Conservation (phyloP, 169 alveolate species). For the Eimeria praecox region DNA sequence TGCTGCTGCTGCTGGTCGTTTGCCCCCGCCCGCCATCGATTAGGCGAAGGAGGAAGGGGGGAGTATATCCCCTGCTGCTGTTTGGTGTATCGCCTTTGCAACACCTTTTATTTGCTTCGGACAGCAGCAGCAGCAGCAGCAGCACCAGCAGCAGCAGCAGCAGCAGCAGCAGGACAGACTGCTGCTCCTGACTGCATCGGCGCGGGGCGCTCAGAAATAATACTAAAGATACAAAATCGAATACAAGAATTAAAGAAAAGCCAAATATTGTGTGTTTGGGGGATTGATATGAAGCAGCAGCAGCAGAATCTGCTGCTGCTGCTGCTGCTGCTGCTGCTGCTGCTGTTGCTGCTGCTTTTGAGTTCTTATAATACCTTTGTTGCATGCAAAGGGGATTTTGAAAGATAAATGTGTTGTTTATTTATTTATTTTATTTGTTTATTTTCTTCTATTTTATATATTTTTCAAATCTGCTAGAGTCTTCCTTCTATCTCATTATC, state of each 20-base stretch:
- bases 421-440: too few relatives aligned
- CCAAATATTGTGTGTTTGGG: not conserved
- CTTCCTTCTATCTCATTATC: too few relatives aligned
- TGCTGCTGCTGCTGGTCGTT: not conserved
- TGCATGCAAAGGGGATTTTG: not conserved
- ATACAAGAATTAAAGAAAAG: not conserved
- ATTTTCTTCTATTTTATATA: too few relatives aligned
- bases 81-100: not conserved
- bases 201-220: not conserved
- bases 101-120: not conserved
- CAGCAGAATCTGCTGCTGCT: slow-evolving; percentile 18
- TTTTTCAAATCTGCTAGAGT: too few relatives aligned
- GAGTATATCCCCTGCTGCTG: not conserved
- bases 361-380: not conserved
- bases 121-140: slow-evolving; percentile 8
- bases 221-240: not conserved
- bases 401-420: too few relatives aligned
- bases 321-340: slow-evolving; percentile 6
- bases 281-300: not conserved
- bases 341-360: not conserved
- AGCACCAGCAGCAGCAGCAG: slow-evolving; percentile 9
- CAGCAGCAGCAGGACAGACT: not conserved
- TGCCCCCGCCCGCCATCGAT: not conserved
- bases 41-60: not conserved
- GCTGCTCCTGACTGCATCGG: not conserved